These are phyloP conservation scores for Cyclocybe cylindracea DNA, from an alignment of 768 basidiomycete species.

Conservation along the genomic window DNA sequence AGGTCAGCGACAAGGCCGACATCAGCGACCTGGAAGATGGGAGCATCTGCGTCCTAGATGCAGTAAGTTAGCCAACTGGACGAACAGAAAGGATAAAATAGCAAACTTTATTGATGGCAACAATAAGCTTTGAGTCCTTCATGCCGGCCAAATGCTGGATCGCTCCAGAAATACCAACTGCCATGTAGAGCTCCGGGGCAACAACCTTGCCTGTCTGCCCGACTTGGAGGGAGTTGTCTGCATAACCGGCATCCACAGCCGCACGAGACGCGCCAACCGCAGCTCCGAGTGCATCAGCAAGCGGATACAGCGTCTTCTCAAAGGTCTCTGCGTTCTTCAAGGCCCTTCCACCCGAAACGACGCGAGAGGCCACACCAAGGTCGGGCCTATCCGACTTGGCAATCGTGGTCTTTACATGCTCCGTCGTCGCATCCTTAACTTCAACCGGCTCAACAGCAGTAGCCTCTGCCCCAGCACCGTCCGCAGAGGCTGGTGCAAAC, in stretches of 20 bases:
- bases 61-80: background rate
- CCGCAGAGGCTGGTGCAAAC: conserved; percentile 66
- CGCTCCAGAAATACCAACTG: conserved; percentile 95
- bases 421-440: conserved; percentile 54
- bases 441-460: conserved; percentile 65
- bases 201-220: conserved; percentile 99
- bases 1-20: conserved; percentile 92
- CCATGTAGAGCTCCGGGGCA: conserved; percentile 95
- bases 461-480: conserved; percentile 56
- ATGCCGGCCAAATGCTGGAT: conserved; percentile 99
- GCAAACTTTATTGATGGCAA: conserved; percentile 93
- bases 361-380: conserved; percentile 80
- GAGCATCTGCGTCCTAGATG: conserved; percentile 88
- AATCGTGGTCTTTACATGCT: conserved; percentile 73
- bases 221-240: conserved; percentile 97
- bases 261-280: conserved; percentile 98
- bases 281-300: conserved; percentile 91
- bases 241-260: conserved; percentile 97
- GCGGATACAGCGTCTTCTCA: conserved; percentile 78
- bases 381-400: conserved; percentile 93
- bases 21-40: conserved; percentile 99
- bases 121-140: conserved; percentile 99
- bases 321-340: conserved; percentile 96
- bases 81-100: conserved; percentile 7
- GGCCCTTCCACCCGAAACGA: conserved; percentile 95